Evolutionary conservation across 352 stramenopile genomes (phyloP).

Genomic region (Pythium rhizo-oryzae): DNA sequence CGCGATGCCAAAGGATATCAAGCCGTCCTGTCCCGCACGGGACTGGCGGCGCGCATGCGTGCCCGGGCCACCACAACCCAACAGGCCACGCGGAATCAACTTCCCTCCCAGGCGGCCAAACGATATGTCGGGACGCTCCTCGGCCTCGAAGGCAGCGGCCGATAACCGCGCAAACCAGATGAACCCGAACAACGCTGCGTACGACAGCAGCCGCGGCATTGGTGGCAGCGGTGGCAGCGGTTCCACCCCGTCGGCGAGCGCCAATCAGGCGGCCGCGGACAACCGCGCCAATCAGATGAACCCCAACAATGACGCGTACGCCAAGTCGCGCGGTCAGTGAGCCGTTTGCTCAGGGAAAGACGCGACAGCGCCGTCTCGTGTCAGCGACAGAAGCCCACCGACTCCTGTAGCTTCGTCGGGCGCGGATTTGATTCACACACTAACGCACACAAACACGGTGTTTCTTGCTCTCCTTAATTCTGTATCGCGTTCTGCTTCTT

Average conservation of each 20-base stretch:
- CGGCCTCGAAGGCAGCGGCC: constrained; percentile 22
- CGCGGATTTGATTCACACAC: too few species aligned
- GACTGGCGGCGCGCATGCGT: too few species aligned
- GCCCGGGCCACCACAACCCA: neutral
- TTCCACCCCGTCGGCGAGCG: neutral
- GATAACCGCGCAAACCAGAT: constrained; percentile 23
- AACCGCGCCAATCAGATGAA: constrained; percentile 21
- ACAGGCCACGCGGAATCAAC: neutral
- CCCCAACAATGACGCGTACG: constrained; percentile 27
- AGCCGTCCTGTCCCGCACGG: neutral
- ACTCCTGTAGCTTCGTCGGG: too few species aligned
- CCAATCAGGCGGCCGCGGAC: constrained; percentile 12
- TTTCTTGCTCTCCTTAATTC: neutral
- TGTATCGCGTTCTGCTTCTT: too few species aligned
- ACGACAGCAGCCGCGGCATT: constrained; percentile 16
- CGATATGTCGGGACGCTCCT: constrained; percentile 25
- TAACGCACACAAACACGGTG: neutral
- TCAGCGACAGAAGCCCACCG: neutral
- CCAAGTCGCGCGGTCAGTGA: constrained; percentile 20
- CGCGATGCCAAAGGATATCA: neutral
- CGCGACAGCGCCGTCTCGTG: too few species aligned
- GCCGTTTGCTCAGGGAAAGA: neutral
- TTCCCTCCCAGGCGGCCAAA: neutral
- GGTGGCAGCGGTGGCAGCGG: neutral
- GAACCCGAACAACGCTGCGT: constrained; percentile 21